A percentile compares a stretch with the other conserved stretches of the same genome.
phyloP scores from a whole-genome alignment of 345 rosid genomes.

The Citrus reticulata region DNA sequence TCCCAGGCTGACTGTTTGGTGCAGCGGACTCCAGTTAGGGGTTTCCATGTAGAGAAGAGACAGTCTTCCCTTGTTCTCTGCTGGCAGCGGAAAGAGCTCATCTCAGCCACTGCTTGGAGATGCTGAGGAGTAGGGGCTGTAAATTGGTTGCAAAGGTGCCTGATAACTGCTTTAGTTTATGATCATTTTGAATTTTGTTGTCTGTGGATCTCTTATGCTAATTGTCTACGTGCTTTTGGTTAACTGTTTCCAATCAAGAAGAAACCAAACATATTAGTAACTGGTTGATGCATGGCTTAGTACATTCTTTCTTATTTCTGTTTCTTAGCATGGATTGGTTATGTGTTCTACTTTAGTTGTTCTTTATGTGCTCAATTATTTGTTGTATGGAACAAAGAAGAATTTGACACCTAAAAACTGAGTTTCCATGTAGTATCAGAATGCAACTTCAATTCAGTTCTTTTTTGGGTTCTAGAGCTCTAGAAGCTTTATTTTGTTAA shows the following conservation, averaged over 20 bases:
- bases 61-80: slow-evolving; percentile 71
- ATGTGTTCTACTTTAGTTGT: slow-evolving; percentile 7
- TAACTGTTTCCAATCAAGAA: slow-evolving; percentile 33
- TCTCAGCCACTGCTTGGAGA: slow-evolving; percentile 86
- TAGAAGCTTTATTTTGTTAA: neutral
- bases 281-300: slow-evolving; percentile 27
- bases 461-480: neutral
- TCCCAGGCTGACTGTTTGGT: slow-evolving; percentile 85
- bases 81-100: slow-evolving; percentile 87
- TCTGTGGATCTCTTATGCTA: slow-evolving; percentile 35
- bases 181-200: slow-evolving; percentile 23
- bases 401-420: slow-evolving; percentile 8
- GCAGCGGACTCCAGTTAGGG: slow-evolving; percentile 59
- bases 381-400: slow-evolving; percentile 21
- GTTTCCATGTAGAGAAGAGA: slow-evolving; percentile 81
- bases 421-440: neutral
- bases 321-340: slow-evolving; percentile 13
- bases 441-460: neutral
- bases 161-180: slow-evolving; percentile 33
- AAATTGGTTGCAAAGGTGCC: slow-evolving; percentile 28
- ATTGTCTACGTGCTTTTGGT: slow-evolving; percentile 45
- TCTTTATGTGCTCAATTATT: slow-evolving; percentile 13
- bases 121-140: slow-evolving; percentile 33
- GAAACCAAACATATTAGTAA: slow-evolving; percentile 34
- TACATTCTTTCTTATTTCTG: slow-evolving; percentile 21